phyloP scores from a whole-genome alignment of 139 green algal species.

The Chlamydomonas sp. region DNA sequence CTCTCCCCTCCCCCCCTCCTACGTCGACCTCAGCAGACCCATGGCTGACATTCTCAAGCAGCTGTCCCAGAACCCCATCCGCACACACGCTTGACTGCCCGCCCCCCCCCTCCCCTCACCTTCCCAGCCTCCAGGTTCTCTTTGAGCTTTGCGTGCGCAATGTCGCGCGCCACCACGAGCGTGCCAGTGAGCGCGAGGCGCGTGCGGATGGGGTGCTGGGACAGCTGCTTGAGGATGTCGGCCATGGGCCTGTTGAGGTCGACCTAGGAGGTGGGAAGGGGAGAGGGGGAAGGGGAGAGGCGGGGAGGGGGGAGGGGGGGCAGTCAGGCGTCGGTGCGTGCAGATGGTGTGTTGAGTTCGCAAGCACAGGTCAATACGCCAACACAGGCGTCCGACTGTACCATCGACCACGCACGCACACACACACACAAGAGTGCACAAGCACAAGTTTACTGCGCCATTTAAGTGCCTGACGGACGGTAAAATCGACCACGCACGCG shows the following conservation, averaged over 20 bases:
- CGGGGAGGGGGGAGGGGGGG: no score
- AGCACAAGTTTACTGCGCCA: no score
- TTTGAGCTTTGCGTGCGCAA: slow-evolving; percentile 43
- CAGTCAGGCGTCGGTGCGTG: no score
- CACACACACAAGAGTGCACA: no score
- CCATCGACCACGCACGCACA: no score
- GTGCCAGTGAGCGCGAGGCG: slow-evolving; percentile 37
- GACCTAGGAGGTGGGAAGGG: slow-evolving; percentile 16
- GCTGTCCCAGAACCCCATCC: slow-evolving; percentile 15
- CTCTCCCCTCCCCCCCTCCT: no score
- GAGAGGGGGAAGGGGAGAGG: no score
- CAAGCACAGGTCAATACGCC: no score
- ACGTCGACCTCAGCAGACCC: slow-evolving; percentile 38
- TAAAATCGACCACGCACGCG: no score
- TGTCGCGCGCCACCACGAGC: slow-evolving; percentile 36
- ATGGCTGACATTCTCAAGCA: slow-evolving; percentile 28
- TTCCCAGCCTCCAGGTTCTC: slow-evolving; percentile 13
- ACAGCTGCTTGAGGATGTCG: slow-evolving; percentile 24
- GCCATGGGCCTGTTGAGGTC: slow-evolving; percentile 41
- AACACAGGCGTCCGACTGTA: no score
- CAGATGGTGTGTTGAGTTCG: no score
- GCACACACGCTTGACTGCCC: neutral
- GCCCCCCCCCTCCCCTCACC: neutral
- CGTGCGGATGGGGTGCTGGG: slow-evolving; percentile 25
- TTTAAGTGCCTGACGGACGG: no score